Evolutionary conservation across 371 early-diverging fungal genomes (phyloP), one percentile per base, ranked within the genome.

Genomic region (Lichtheimia hyalospora): DNA sequence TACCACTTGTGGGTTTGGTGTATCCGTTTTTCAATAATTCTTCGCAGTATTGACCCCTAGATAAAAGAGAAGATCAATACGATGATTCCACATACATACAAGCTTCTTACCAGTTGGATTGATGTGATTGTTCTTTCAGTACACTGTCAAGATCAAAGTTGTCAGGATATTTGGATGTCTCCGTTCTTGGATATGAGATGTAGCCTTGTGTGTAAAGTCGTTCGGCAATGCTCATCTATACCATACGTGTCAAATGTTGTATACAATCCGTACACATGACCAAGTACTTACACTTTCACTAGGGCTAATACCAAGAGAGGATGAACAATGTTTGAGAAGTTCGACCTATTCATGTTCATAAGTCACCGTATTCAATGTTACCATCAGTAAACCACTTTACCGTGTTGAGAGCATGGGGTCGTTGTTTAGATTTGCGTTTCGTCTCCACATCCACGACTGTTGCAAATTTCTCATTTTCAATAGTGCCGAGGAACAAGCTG

Each of bases 151-250:
- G 64, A 66, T 89, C 82, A 73, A 89, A 90, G 27, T 67, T 75
- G 34, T 67, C 67, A 15, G 81, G 75, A 73, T 89, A 90, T 21
- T 71, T 65, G 50, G 86, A 85, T 27, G 91, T 91, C 65, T 91
- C 91, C 34, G 91, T 91, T 54, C 91, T 81, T 40, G 91, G 91
- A 73, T 91, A 91, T 15, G 80, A 79, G 27, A 91, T 88, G 40
- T 83, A 87, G 27, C 91, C 90, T 61, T 77, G 78, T 8, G 53
- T 81, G 56, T 84, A 84, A 4, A 84, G 64, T 18, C 76, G 69
- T 57, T 84, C 84, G 2, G 84, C 84, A 44, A 81, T 62, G 25
- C 67, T 61, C 84, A 83, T 83, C 83, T 80, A 16, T 50, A 23
- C 0, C 25, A 12, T 62, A 20, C 34, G 2, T 34, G 34, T 34